A percentile compares a stretch with the other conserved stretches of the same genome.
These are phyloP conservation scores for Ostreobium quekettii DNA, from an alignment of 139 green algal genomes.

Conservation along the genomic window DNA sequence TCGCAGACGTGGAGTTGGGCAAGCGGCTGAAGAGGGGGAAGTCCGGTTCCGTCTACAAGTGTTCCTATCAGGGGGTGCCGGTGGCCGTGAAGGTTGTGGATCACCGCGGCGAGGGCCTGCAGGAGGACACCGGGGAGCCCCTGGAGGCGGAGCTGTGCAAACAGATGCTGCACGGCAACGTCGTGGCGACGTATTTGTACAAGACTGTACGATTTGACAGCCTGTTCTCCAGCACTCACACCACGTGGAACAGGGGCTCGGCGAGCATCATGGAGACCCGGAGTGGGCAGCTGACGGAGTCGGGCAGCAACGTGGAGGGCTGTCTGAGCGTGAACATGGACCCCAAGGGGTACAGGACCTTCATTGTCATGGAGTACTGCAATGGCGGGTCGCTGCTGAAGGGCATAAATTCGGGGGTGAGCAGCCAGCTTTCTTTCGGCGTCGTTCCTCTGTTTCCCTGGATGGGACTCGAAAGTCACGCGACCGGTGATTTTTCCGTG, in stretches of 20 bases:
- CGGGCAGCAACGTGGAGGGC: too few species aligned
- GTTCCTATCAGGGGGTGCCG: conserved; percentile 1
- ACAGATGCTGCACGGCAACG: conserved; percentile 1
- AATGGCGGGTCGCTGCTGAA: not conserved
- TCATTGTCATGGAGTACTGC: conserved; percentile 15
- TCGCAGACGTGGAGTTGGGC: conserved; percentile 14
- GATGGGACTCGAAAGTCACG: too few species aligned
- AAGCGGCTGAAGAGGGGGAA: not conserved
- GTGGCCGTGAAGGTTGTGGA: conserved; percentile 11
- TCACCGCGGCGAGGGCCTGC: too few species aligned
- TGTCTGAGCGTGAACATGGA: too few species aligned
- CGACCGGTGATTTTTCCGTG: too few species aligned
- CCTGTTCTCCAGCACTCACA: too few species aligned
- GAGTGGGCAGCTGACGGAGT: too few species aligned
- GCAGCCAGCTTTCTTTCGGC: too few species aligned
- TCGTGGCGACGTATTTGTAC: conserved; percentile 8
- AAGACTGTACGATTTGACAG: not conserved
- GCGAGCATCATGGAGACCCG: too few species aligned
- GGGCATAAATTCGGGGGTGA: too few species aligned
- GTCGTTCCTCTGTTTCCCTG: too few species aligned
- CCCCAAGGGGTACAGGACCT: conserved; percentile 13
- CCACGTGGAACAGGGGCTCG: too few species aligned
- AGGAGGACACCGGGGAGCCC: not conserved
- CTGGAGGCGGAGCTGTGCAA: not conserved
- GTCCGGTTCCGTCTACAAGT: not conserved